Conservation (phyloP, 805 yeast genomes). For the Jamesozyma rosinii region DNA sequence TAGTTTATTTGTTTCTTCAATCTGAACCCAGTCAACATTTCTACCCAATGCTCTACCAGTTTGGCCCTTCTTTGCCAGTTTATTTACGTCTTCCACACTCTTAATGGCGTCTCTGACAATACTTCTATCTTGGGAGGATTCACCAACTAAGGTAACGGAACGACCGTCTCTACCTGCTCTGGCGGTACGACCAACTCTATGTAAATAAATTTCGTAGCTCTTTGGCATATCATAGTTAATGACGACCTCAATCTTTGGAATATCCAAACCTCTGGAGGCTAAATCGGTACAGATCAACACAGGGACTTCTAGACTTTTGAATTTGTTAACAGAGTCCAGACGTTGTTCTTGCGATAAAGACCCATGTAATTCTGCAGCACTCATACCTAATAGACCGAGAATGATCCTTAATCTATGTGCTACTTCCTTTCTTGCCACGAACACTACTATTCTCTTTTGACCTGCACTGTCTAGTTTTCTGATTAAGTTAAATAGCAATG, state of each 20-base stretch:
- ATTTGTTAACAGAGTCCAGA: slow-evolving; percentile 68
- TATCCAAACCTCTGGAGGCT: slow-evolving; percentile 98
- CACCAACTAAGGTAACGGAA: slow-evolving; percentile 91
- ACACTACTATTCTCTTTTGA: slow-evolving; percentile 72
- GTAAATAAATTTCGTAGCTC: slow-evolving; percentile 80
- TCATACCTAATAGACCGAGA: slow-evolving; percentile 64
- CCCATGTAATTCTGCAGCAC: slow-evolving; percentile 75
- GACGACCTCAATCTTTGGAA: slow-evolving; percentile 92
- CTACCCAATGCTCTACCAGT: slow-evolving; percentile 58
- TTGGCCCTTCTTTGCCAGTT: slow-evolving; percentile 31
- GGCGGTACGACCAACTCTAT: slow-evolving; percentile 98
- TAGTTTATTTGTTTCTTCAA: slow-evolving; percentile 55
- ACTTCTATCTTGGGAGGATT: slow-evolving; percentile 71
- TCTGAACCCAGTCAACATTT: slow-evolving; percentile 81
- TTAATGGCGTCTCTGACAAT: slow-evolving; percentile 88
- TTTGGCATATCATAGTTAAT: slow-evolving; percentile 95
- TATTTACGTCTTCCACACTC: slow-evolving; percentile 40
- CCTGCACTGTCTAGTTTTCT: slow-evolving; percentile 54
- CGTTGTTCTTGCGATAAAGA: slow-evolving; percentile 89
- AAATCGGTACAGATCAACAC: slow-evolving; percentile 91
- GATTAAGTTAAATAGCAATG: slow-evolving; percentile 64
- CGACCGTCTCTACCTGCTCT: slow-evolving; percentile 97
- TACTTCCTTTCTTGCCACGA: slow-evolving; percentile 82
- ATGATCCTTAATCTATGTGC: slow-evolving; percentile 80
- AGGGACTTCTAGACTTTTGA: slow-evolving; percentile 76